Evolutionary conservation across 495 filamentous ascomycete species (phyloP), one percentile per base, ranked within the genome.

Genomic region (Hypoxylon perforatum): DNA sequence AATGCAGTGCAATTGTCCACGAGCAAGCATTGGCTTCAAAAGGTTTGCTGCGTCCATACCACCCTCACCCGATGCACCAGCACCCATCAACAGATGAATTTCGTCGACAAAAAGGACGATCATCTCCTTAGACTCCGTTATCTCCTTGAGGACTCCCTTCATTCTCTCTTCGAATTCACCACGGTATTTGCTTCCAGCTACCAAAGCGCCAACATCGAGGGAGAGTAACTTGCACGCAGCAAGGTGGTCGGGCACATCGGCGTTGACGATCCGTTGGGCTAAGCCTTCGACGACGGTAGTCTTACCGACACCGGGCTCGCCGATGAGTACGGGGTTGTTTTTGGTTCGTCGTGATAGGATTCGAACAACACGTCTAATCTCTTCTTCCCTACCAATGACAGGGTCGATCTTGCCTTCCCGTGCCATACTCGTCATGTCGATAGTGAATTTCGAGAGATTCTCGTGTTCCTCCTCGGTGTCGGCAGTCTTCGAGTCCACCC

Each of bases 41-140:
- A 99, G 79, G 75, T 99, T 99, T 69, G 95, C 95, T 22, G 95
- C 96, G 71, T 99, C 95, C 95, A 99, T 99, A 57, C 95, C 95
- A 49, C 95, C 95, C 74, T 99, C 95, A 45, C 95, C 95, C 59
- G 88, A 91, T 28, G 92, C 86, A 38, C 95, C 95, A 60, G 95
- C 95, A 35, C 95, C 95, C 95, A 99, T 99, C 54, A 99, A 87
- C 15, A 99, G 86, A 81, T 99, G 95, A 49, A 99, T 99, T 73
- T 99, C 95, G 73, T 99, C 95, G 63, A 99, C 94, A 67, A 99
- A 99, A 25, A 99, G 87, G 47, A 99, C 88, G 59, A 99, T 97
- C 81, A 92, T 97, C 23, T 99, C 93, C 74, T 94, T 93, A n/a
- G 93, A 93, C 53, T 97, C 91, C 55, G 93, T 86, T 50, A 99